These are phyloP conservation scores for Blastosporella zonata DNA, from an alignment of 1,284 basidiomycete genomes.

Conservation along the genomic window DNA sequence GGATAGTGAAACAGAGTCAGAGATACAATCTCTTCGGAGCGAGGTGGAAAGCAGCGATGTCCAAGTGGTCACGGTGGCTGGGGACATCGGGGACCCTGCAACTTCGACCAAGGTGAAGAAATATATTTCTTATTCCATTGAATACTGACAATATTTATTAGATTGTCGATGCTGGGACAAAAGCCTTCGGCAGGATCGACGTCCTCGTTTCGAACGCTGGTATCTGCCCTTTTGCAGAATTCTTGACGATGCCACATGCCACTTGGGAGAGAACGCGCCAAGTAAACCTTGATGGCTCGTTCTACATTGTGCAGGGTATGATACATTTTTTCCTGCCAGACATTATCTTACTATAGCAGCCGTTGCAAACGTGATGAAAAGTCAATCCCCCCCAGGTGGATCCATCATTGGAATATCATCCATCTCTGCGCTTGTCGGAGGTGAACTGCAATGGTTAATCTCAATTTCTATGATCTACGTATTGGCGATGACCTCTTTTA, in stretches of 20 bases:
- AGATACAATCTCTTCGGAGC: conserved; percentile 42
- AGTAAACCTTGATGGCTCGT: conserved; percentile 78
- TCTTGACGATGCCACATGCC: conserved; percentile 70
- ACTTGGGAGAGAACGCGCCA: conserved; percentile 70
- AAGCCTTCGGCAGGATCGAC: conserved; percentile 67
- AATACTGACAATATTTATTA: conserved; percentile 24
- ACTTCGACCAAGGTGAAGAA: conserved; percentile 55
- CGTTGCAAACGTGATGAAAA: conserved; percentile 76
- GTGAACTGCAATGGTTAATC: conserved; percentile 62
- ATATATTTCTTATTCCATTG: background rate
- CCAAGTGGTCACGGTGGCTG: conserved; percentile 43
- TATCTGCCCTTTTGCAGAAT: conserved; percentile 79
- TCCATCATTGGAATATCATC: conserved; percentile 75
- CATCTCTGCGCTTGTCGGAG: conserved; percentile 78
- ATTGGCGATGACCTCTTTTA: background rate
- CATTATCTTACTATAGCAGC: conserved; percentile 35
- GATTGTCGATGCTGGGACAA: conserved; percentile 60
- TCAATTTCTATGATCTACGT: background rate
- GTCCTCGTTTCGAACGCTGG: conserved; percentile 69
- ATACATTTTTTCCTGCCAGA: background rate
- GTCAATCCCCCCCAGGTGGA: conserved; percentile 67
- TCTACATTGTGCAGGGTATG: conserved; percentile 70
- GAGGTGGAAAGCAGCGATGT: conserved; percentile 40
- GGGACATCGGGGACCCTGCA: conserved; percentile 64
- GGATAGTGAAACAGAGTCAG: conserved; percentile 51